Conservation (phyloP, 805 yeast species). For the Yamadazyma endophytica region DNA sequence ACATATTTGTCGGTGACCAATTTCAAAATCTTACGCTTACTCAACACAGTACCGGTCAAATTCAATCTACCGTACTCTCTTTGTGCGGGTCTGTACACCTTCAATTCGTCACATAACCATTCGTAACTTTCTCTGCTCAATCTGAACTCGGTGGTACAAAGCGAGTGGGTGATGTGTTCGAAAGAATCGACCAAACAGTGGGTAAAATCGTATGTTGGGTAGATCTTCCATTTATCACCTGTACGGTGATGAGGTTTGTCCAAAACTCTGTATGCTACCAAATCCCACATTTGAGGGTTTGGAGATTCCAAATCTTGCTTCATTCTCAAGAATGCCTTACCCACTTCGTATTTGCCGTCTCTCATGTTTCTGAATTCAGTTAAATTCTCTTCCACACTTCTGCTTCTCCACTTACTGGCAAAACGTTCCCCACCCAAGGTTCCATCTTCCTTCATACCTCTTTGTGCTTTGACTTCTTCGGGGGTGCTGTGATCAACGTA, state of each 20-base stretch:
- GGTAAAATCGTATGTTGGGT: constrained; percentile 98
- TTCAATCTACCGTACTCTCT: constrained; percentile 97
- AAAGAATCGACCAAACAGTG: constrained; percentile 98
- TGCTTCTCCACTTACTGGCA: constrained; percentile 73
- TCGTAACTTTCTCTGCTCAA: constrained; percentile 93
- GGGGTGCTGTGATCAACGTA: constrained; percentile 93
- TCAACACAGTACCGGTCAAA: constrained; percentile 88
- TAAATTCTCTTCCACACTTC: constrained; percentile 71
- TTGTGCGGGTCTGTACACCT: constrained; percentile 97
- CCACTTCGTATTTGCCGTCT: constrained; percentile 82
- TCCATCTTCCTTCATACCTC: constrained; percentile 91
- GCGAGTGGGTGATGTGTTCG: constrained; percentile 92
- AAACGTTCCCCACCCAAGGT: constrained; percentile 89
- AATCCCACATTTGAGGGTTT: constrained; percentile 99
- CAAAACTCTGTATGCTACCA: constrained; percentile 93
- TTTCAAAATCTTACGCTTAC: constrained; percentile 94
- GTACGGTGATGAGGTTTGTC: constrained; percentile 94
- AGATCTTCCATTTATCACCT: constrained; percentile 95
- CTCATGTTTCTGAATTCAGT: constrained; percentile 85
- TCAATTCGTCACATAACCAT: constrained; percentile 95
- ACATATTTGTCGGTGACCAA: constrained; percentile 78
- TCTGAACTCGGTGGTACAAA: constrained; percentile 94
- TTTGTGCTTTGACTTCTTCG: constrained; percentile 82
- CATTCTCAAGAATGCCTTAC: constrained; percentile 95
- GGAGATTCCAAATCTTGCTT: constrained; percentile 88